Base-by-base conservation (phyloP, 2,329 filamentous ascomycete genomes). In the Exutisphaerella laricina region DNA sequence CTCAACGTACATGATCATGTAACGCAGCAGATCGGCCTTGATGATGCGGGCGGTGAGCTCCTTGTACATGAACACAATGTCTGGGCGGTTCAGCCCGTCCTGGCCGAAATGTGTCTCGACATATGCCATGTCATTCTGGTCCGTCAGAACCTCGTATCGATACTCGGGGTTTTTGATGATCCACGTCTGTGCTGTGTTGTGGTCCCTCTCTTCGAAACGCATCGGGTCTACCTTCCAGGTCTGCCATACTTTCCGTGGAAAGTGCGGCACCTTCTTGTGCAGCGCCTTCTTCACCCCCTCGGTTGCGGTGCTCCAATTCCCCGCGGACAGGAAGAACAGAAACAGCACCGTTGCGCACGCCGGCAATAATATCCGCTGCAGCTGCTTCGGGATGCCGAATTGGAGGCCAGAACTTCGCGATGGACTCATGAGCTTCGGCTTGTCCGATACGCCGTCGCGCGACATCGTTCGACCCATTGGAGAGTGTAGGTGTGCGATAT, bases 171-270 rank as follows among this genome's bases (percentile, higher is more conserved):
- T 86, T 63, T 79, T 82, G 16, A 66, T 63, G 0, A 76, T 70
- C 82, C 83, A 87, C 1, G 80, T 80, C 51, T 73, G 73, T 7
- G 82, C 82, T 0, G 71, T 70, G 17, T 71, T 65, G 22, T 75
- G 67, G 55, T 86, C 80, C 39, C 77, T 72, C 55, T 79, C 72
- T 49, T 84, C 82, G 56, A 85, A 85, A 2, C 70, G 69, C 23
- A 85, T 67, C 2, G 82, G 79, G 48, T 82, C 75, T 20, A 82
- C 75, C 61, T 85, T 87, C 83, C 83, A 87, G 0, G 79, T 82
- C 63, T 87, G 83, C 83, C 82, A 87, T 52, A 87, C 83, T 64
- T 86, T 87, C 42, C 72, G 72, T 4, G 74, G 83, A 54, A 80
- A 86, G 54, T 41, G 59, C 39, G 45, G 41, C 49, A 48, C 31